These are phyloP conservation scores for Pulveroboletus sp. DNA, from an alignment of 768 basidiomycete species.

Conservation along the genomic window DNA sequence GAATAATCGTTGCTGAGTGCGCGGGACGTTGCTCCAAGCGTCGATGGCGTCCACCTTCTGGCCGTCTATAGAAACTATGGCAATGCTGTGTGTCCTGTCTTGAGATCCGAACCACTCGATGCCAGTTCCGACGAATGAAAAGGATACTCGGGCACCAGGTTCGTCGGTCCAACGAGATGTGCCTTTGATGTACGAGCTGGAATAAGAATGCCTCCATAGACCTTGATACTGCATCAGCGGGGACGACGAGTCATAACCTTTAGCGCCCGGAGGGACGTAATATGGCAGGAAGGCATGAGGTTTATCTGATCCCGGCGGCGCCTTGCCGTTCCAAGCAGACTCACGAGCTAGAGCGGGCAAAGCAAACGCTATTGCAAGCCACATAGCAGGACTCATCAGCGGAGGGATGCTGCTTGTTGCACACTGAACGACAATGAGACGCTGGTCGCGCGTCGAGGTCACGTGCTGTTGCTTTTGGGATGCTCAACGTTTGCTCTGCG, in stretches of 20 bases:
- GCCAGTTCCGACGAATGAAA: slow-evolving; percentile 68
- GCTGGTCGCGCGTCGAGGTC: slow-evolving; percentile 9
- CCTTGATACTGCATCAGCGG: slow-evolving; percentile 62
- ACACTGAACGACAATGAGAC: not conserved
- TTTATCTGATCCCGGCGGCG: slow-evolving; percentile 42
- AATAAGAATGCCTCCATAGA: slow-evolving; percentile 52
- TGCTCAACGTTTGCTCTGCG: slow-evolving; percentile 2
- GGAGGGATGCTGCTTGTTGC: not conserved
- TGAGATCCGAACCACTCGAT: slow-evolving; percentile 74
- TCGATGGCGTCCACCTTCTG: slow-evolving; percentile 42
- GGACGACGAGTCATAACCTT: slow-evolving; percentile 65
- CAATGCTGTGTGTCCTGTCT: slow-evolving; percentile 49
- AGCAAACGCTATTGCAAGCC: slow-evolving; percentile 7
- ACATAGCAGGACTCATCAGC: slow-evolving; percentile 6
- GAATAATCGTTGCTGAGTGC: slow-evolving; percentile 60
- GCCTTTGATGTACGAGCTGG: slow-evolving; percentile 44
- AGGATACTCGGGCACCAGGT: slow-evolving; percentile 44
- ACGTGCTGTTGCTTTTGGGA: slow-evolving; percentile 21
- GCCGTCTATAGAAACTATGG: slow-evolving; percentile 58
- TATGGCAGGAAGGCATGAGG: slow-evolving; percentile 55
- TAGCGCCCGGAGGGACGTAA: slow-evolving; percentile 70
- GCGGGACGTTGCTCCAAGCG: slow-evolving; percentile 33
- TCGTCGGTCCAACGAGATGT: slow-evolving; percentile 49
- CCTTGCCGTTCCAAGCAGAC: slow-evolving; percentile 68
- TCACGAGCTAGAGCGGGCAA: slow-evolving; percentile 25